phyloP scores from a whole-genome alignment of 1,139 yeast species.

The Hanseniaspora uvarum region DNA sequence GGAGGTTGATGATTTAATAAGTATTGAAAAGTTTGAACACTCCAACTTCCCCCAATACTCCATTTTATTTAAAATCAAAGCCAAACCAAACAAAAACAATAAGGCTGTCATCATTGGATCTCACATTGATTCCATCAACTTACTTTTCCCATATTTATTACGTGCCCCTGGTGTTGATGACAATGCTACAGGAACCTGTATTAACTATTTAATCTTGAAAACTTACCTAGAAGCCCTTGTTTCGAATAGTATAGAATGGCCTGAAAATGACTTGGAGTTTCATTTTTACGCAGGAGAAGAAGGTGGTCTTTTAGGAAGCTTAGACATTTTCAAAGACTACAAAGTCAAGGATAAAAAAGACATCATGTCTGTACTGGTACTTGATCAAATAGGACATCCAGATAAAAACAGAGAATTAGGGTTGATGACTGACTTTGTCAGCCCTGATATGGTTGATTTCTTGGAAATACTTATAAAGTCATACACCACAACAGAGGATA shows the following conservation, averaged over 20 bases:
- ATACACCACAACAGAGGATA: slow-evolving; percentile 38
- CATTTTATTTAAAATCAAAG: slow-evolving; percentile 38
- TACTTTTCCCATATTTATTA: slow-evolving; percentile 56
- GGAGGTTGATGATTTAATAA: slow-evolving; percentile 22
- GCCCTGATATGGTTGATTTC: slow-evolving; percentile 49
- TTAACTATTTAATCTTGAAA: slow-evolving; percentile 66
- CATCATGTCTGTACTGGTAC: slow-evolving; percentile 80
- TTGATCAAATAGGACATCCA: slow-evolving; percentile 89
- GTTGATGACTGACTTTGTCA: slow-evolving; percentile 64
- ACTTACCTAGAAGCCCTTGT: slow-evolving; percentile 36
- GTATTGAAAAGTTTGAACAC: slow-evolving; percentile 40
- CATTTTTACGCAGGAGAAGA: slow-evolving; percentile 96
- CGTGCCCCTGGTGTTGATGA: slow-evolving; percentile 96
- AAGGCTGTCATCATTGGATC: slow-evolving; percentile 67
- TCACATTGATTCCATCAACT: slow-evolving; percentile 78
- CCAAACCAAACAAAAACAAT: slow-evolving; percentile 32
- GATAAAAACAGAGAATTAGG: slow-evolving; percentile 68
- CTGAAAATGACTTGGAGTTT: slow-evolving; percentile 72
- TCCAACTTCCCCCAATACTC: slow-evolving; percentile 49
- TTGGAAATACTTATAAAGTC: slow-evolving; percentile 48
- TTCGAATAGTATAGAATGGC: slow-evolving; percentile 29
- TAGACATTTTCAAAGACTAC: slow-evolving; percentile 52
- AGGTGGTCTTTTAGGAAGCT: slow-evolving; percentile 81
- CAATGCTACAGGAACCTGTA: slow-evolving; percentile 80
- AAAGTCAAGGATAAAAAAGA: slow-evolving; percentile 32